Conservation (phyloP, 805 yeast genomes). For the Yueomyces sp. region DNA sequence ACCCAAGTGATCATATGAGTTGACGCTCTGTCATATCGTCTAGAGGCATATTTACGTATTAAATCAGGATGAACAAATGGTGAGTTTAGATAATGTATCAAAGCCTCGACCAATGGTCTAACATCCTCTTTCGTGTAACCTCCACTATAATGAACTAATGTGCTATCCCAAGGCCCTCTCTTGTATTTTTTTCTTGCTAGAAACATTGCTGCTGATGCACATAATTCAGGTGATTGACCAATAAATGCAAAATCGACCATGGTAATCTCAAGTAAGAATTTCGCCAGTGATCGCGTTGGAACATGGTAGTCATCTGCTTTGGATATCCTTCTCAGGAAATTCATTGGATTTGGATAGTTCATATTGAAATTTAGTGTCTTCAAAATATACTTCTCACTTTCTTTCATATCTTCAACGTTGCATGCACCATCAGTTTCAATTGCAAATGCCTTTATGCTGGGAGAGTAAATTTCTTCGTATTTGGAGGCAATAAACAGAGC, state of each 20-base stretch:
- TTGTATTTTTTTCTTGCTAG: constrained; percentile 62
- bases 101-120: constrained; percentile 51
- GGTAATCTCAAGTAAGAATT: constrained; percentile 67
- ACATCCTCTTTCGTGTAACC: constrained; percentile 65
- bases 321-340: constrained; percentile 75
- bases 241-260: constrained; percentile 64
- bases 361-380: constrained; percentile 60
- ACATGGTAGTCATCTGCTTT: constrained; percentile 87
- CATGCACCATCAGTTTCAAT: constrained; percentile 71
- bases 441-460: constrained; percentile 73
- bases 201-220: constrained; percentile 81
- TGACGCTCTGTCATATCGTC: constrained; percentile 72
- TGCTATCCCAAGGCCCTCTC: constrained; percentile 61
- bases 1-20: constrained; percentile 73
- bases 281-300: constrained; percentile 76
- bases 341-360: constrained; percentile 82
- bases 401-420: constrained; percentile 63
- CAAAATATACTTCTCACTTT: constrained; percentile 66
- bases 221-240: constrained; percentile 60
- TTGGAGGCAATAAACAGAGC: constrained; percentile 78
- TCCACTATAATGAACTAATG: constrained; percentile 77
- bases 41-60: constrained; percentile 77
- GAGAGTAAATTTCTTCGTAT: constrained; percentile 81
- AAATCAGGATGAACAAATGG: constrained; percentile 83
- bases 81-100: constrained; percentile 57